Evolutionary conservation across 2,329 filamentous ascomycete genomes (phyloP).

Genomic region (Gnomoniopsis smithogilvyi): DNA sequence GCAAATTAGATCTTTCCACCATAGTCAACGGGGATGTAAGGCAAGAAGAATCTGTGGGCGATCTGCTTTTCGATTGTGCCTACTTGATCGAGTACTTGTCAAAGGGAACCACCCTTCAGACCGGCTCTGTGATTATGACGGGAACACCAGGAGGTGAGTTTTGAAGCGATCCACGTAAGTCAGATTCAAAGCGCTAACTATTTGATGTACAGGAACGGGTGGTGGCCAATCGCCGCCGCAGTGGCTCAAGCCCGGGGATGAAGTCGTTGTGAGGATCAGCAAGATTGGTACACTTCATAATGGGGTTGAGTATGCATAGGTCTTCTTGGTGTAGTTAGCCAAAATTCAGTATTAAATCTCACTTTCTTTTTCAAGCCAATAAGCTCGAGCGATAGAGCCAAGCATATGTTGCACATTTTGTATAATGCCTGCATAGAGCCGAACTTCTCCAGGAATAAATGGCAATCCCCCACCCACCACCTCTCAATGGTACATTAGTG

Average conservation of each 20-base stretch:
- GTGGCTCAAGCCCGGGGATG: slow-evolving; percentile 35
- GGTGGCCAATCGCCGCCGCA: slow-evolving; percentile 38
- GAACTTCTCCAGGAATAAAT: too few species aligned
- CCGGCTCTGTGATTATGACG: slow-evolving; percentile 43
- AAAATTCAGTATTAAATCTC: neutral
- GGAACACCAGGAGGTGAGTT: slow-evolving; percentile 39
- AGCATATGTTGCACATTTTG: too few species aligned
- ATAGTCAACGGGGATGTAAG: slow-evolving; percentile 44
- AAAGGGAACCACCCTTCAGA: slow-evolving; percentile 38
- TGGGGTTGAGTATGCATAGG: slow-evolving; percentile 26
- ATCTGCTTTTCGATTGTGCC: slow-evolving; percentile 43
- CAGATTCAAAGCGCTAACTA: neutral
- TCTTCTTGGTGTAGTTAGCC: neutral
- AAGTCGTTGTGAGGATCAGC: slow-evolving; percentile 36
- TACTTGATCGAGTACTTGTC: slow-evolving; percentile 35
- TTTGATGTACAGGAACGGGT: slow-evolving; percentile 30
- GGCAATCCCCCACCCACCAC: too few species aligned
- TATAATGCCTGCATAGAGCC: too few species aligned
- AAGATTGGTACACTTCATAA: slow-evolving; percentile 40
- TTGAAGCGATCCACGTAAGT: too few species aligned
- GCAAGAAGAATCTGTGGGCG: slow-evolving; percentile 37
- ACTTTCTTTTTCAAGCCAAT: too few species aligned
- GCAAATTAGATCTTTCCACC: slow-evolving; percentile 39
- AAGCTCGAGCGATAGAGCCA: too few species aligned
- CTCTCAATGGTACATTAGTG: too few species aligned